These are phyloP conservation scores for Graphium sp. DNA, from an alignment of 2,329 filamentous ascomycete species.

Conservation along the genomic window DNA sequence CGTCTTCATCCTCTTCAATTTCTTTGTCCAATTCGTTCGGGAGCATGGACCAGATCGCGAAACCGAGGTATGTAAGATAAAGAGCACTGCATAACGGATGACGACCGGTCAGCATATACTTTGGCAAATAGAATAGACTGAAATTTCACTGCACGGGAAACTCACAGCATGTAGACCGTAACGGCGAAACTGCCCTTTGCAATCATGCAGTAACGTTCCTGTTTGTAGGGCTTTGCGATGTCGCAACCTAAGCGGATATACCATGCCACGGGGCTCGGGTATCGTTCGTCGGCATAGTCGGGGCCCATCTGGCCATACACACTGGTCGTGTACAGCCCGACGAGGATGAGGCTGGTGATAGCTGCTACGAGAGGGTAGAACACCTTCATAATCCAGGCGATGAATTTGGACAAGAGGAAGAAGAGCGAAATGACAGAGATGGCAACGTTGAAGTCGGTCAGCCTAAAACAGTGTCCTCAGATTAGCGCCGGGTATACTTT, in stretches of 20 bases:
- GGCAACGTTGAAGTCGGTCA: slow-evolving; percentile 61
- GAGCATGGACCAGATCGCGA: slow-evolving; percentile 40
- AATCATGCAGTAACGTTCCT: slow-evolving; percentile 44
- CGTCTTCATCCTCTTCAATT: slow-evolving; percentile 20
- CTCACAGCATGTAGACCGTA: slow-evolving; percentile 52
- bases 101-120: no score
- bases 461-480: slow-evolving; percentile 24
- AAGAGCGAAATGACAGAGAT: slow-evolving; percentile 64
- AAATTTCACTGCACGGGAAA: slow-evolving; percentile 11
- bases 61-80: slow-evolving; percentile 11
- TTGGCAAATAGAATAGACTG: no score
- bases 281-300: slow-evolving; percentile 49
- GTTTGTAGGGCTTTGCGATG: slow-evolving; percentile 34
- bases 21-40: slow-evolving; percentile 37
- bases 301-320: slow-evolving; percentile 56
- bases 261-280: slow-evolving; percentile 51
- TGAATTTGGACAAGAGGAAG: slow-evolving; percentile 53
- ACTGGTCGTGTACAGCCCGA: slow-evolving; percentile 47
- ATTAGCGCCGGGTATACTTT: no score
- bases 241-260: slow-evolving; percentile 57
- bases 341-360: slow-evolving; percentile 37
- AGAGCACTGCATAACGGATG: not conserved
- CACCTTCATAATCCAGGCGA: slow-evolving; percentile 52
- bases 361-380: slow-evolving; percentile 51
- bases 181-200: slow-evolving; percentile 52